phyloP scores from a whole-genome alignment of 352 stramenopile genomes.

The Phytophthora agathidicida region DNA sequence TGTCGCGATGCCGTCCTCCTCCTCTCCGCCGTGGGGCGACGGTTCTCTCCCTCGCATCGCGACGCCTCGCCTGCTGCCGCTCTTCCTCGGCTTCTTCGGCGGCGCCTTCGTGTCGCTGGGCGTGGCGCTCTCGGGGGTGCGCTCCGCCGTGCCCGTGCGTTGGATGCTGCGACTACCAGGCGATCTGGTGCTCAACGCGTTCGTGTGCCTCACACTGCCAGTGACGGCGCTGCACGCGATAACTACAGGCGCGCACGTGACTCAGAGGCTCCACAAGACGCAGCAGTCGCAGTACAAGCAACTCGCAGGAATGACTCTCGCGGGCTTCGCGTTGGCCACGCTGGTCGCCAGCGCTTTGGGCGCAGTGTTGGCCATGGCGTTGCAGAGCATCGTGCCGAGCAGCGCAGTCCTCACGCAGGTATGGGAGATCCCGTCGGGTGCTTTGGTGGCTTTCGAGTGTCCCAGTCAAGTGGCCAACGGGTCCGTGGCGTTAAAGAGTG shows the following conservation, averaged over 20 bases:
- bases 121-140: constrained; percentile 42
- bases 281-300: constrained; percentile 13
- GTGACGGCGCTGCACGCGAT: constrained; percentile 17
- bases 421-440: constrained; percentile 18
- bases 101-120: constrained; percentile 36
- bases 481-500: constrained; percentile 38
- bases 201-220: constrained; percentile 21
- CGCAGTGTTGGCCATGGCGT: constrained; percentile 44
- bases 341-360: constrained; percentile 57
- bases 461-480: constrained; percentile 22
- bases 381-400: constrained; percentile 39
- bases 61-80: constrained; percentile 22
- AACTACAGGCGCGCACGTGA: constrained; percentile 6
- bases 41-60: constrained; percentile 11
- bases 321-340: constrained; percentile 44
- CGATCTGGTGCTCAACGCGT: constrained; percentile 18
- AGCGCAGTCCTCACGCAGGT: constrained; percentile 27
- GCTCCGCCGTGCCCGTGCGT: constrained; percentile 32
- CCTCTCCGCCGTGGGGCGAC: constrained; percentile 4
- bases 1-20: constrained; percentile 17
- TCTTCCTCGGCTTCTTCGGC: constrained; percentile 27
- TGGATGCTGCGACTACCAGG: constrained; percentile 40
- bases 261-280: constrained; percentile 8
- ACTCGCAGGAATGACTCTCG: constrained; percentile 16
- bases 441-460: constrained; percentile 29